Evolutionary conservation across 202 grass and related monocot species (phyloP).

Genomic region (Cymbopogon flexuosus): DNA sequence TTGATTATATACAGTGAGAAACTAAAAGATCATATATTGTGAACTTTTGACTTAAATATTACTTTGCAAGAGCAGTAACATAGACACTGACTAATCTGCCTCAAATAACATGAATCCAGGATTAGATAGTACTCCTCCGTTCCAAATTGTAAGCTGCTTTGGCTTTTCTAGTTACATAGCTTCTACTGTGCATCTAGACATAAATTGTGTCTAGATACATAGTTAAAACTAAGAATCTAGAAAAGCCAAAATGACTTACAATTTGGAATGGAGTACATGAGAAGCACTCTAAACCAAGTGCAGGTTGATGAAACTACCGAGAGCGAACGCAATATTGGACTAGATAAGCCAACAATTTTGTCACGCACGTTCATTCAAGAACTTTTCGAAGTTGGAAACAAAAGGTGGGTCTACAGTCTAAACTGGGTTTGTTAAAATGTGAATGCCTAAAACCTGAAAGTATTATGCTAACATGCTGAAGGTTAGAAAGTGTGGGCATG

Average conservation of each 20-base stretch:
- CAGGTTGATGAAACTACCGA: neutral
- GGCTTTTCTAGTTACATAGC: neutral
- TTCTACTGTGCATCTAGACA: neutral
- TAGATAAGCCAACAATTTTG: constrained; percentile 10
- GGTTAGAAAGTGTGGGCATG: neutral
- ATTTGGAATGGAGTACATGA: neutral
- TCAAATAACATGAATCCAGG: constrained; percentile 14
- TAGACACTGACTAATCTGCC: neutral
- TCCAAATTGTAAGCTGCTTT: neutral
- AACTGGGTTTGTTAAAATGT: neutral
- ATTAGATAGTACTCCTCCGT: neutral
- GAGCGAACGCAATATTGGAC: neutral
- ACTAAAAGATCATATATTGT: neutral
- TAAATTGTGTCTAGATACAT: neutral
- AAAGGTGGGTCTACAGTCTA: neutral
- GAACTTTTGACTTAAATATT: neutral
- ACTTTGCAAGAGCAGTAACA: constrained; percentile 2
- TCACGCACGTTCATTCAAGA: neutral
- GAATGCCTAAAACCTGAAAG: neutral
- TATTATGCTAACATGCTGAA: neutral
- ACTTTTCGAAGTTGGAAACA: neutral
- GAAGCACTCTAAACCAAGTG: neutral
- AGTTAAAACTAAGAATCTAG: neutral
- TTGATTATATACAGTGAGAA: constrained; percentile 8
- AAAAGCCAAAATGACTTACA: neutral